Base-by-base conservation (phyloP, 2,329 filamentous ascomycete genomes). In the Verticillium isaacii region DNA sequence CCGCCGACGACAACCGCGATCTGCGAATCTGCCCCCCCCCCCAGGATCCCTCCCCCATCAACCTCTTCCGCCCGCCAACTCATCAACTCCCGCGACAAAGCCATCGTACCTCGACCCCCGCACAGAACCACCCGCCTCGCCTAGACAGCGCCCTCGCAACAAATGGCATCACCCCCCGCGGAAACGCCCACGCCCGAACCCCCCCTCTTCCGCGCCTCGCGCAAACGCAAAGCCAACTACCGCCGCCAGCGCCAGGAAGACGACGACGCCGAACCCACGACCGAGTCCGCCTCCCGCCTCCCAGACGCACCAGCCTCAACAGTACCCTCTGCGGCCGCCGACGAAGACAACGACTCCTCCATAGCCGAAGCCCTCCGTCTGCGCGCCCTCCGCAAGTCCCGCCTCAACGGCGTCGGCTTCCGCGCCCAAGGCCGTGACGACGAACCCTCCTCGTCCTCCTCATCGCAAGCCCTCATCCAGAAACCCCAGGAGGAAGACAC, bases 321-420 rank as follows among this genome's bases (percentile, higher is more conserved):
- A 6, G 23, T 59, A 23, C 54, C 57, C 8, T 62, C 62, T 36
- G 63, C 59, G 25, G 56, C 61, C 15, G 52, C 62, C 37, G 60
- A 62, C 4, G 41, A 36, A 14, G 41, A 36, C 39, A 62, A 64
- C 61, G 60, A 64, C 32, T 56, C 61, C 45, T 60, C 55, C 3
- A 60, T 60, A 39, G 73, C 77, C 2, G 80, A 84, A 50, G 80
- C 82, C 2, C 68, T 88, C 1, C 80, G 81, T 2, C 71, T 82
- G 60, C 81, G 86, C 37, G 84, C 85, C 65, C 74, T 78, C 55
- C 80, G 82, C 54, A 81, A 79, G 66, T 73, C 75, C 29, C 79
- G 80, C 57, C 69, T 80, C 39, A 79, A 81, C 41, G 87, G 86
- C 61, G 84, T 89, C 8, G 83, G 79, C 54, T 88, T 89, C 68